phyloP scores from a whole-genome alignment of 2,329 filamentous ascomycete genomes.

The Chalaropsis ovoidea region DNA sequence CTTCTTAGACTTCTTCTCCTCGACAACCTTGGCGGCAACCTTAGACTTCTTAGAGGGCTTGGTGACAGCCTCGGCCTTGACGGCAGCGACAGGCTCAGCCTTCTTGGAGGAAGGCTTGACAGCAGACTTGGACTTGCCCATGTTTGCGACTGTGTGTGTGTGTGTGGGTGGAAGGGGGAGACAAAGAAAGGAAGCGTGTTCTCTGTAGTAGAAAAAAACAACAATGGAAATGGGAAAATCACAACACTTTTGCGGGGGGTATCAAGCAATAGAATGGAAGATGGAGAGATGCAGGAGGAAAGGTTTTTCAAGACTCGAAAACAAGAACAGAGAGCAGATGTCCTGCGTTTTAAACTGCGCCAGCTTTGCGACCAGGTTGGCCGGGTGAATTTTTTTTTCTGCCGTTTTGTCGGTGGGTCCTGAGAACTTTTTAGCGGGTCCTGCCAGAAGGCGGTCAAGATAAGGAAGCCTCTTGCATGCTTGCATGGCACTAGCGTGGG shows the following conservation, averaged over 20 bases:
- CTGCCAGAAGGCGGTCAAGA: constrained; percentile 32
- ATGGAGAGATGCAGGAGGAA: constrained; percentile 19
- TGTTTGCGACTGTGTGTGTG: constrained; percentile 35
- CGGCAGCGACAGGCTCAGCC: constrained; percentile 39
- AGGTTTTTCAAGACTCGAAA: constrained; percentile 17
- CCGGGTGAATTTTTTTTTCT: constrained; percentile 29
- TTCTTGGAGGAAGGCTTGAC: constrained; percentile 41
- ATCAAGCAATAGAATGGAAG: constrained; percentile 26
- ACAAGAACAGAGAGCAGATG: constrained; percentile 20
- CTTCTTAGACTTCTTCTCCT: constrained; percentile 33
- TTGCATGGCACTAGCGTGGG: not conserved
- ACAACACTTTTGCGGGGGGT: constrained; percentile 22
- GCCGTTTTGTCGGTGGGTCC: constrained; percentile 33
- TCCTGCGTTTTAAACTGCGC: constrained; percentile 22
- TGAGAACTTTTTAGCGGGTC: constrained; percentile 26
- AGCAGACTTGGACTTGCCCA: constrained; percentile 58
- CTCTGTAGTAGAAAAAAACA: constrained; percentile 25
- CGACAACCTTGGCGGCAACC: constrained; percentile 44
- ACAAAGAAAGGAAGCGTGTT: constrained; percentile 25
- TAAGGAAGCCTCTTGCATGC: constrained; percentile 10
- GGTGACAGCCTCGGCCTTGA: constrained; percentile 44
- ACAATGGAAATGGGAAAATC: constrained; percentile 24
- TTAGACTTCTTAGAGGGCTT: constrained; percentile 55
- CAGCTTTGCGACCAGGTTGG: constrained; percentile 18
- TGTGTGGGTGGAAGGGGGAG: constrained; percentile 23